Evolutionary conservation across 129 eudicot species (phyloP).

Genomic region (Lactuca sativa): DNA sequence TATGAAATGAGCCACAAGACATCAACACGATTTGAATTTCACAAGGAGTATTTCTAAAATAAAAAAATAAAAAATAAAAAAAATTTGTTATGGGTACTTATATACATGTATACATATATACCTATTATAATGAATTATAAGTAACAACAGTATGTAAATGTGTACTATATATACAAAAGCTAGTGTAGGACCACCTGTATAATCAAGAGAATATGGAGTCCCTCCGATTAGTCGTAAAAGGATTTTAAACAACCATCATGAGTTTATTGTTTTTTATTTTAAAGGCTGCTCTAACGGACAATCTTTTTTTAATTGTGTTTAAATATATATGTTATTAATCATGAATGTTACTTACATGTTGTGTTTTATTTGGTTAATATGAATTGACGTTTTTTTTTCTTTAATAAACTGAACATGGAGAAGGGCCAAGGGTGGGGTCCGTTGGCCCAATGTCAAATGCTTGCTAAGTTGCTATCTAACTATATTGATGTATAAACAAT

Average conservation of each 20-base stretch:
- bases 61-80: neutral
- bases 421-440: neutral
- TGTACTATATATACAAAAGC: slow-evolving; percentile 37
- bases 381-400: neutral
- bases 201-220: slow-evolving; percentile 12
- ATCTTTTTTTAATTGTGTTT: neutral
- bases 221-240: slow-evolving; percentile 18
- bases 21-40: slow-evolving; percentile 93
- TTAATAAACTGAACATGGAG: slow-evolving; percentile 1
- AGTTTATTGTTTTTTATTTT: neutral
- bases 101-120: slow-evolving; percentile 19
- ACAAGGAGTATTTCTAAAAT: slow-evolving; percentile 85
- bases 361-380: slow-evolving; percentile 17
- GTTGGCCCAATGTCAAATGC: neutral
- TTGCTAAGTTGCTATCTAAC: neutral
- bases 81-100: neutral
- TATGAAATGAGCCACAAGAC: slow-evolving; percentile 80
- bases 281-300: neutral
- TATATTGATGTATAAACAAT: neutral
- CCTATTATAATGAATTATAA: slow-evolving; percentile 3
- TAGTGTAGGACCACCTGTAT: slow-evolving; percentile 37
- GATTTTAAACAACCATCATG: neutral
- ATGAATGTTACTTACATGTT: neutral
- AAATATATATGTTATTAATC: too few species aligned
- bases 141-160: slow-evolving; percentile 32